These are phyloP conservation scores for Lodderomyces jiufengensis DNA, from an alignment of 1,139 yeast genomes.

Conservation along the genomic window DNA sequence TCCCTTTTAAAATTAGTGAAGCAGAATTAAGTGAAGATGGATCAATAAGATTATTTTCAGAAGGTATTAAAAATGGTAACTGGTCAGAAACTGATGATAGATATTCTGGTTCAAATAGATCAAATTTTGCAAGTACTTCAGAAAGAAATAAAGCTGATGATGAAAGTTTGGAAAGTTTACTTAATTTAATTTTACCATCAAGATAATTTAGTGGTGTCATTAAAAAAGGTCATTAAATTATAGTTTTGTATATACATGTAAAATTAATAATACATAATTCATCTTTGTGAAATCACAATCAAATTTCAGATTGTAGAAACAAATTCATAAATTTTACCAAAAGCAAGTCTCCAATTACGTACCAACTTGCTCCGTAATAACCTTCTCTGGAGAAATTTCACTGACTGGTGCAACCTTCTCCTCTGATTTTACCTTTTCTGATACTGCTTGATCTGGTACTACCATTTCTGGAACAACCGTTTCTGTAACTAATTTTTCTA, in stretches of 20 bases:
- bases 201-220: neutral
- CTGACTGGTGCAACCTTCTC: no score
- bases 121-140: constrained; percentile 30
- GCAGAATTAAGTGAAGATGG: constrained; percentile 40
- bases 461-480: no score
- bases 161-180: constrained; percentile 31
- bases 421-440: neutral
- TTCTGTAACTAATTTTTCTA: no score
- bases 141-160: constrained; percentile 37
- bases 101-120: constrained; percentile 28
- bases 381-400: no score
- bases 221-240: neutral
- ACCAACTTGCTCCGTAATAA: no score
- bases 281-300: no score
- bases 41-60: constrained; percentile 36
- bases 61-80: constrained; percentile 39
- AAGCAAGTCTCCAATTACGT: no score
- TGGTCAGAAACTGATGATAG: constrained; percentile 34
- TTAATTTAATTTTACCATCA: constrained; percentile 21
- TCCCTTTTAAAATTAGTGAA: constrained; percentile 42
- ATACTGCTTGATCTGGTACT: neutral
- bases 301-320: no score
- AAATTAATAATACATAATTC: neutral
- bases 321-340: no score
- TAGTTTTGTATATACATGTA: neutral